Conservation (phyloP, 768 basidiomycete genomes). For the Boletus bicolor region DNA sequence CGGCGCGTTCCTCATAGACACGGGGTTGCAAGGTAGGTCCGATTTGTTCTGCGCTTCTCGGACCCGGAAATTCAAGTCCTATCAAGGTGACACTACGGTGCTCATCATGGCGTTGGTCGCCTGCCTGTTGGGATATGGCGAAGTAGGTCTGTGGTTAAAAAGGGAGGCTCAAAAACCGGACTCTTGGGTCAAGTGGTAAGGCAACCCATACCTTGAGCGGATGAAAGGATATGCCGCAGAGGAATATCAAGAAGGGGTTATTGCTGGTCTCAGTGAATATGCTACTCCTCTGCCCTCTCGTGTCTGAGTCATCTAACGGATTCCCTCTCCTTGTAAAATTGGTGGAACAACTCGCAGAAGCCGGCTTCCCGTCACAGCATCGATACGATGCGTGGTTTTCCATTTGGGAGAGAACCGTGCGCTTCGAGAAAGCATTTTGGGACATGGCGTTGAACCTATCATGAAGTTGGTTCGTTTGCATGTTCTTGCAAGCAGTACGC, state of each 20-base stretch:
- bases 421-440: slow-evolving; percentile 7
- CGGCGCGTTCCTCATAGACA: slow-evolving; percentile 4
- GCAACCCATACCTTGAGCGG: slow-evolving; percentile 1
- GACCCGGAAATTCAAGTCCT: neutral
- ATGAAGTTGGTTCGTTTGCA: neutral
- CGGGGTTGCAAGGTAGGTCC: neutral
- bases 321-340: neutral
- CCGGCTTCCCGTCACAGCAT: neutral
- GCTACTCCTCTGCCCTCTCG: neutral
- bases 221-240: neutral
- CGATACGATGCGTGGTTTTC: slow-evolving; percentile 3
- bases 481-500: neutral
- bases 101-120: slow-evolving; percentile 2
- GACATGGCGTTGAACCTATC: slow-evolving; percentile 3
- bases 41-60: neutral
- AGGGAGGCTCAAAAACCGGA: slow-evolving; percentile 1
- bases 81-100: neutral
- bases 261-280: neutral
- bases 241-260: neutral
- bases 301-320: neutral
- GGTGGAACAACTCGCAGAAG: slow-evolving; percentile 1
- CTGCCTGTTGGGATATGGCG: slow-evolving; percentile 1
- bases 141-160: neutral
- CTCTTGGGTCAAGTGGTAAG: slow-evolving; percentile 4
- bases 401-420: slow-evolving; percentile 3